Evolutionary conservation across 768 basidiomycete genomes (phyloP).

Genomic region (Albatrellus ellisii): DNA sequence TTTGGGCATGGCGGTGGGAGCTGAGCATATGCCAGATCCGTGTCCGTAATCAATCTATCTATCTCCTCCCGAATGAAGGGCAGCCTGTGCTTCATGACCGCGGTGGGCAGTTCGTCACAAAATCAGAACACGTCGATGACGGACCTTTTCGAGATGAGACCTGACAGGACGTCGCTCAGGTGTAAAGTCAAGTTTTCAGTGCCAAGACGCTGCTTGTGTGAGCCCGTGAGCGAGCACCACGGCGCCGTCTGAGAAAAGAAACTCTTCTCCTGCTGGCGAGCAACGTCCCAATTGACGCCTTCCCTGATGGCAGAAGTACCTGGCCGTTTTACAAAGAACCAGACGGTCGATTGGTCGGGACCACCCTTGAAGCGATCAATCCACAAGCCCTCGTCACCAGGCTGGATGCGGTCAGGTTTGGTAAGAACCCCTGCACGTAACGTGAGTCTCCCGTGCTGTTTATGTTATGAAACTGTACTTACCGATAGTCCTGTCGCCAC

Average conservation of each 20-base stretch:
- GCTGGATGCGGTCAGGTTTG: slow-evolving; percentile 55
- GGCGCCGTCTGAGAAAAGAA: slow-evolving; percentile 41
- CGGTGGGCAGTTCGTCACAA: not conserved
- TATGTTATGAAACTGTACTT: not conserved
- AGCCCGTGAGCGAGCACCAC: slow-evolving; percentile 41
- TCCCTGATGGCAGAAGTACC: slow-evolving; percentile 34
- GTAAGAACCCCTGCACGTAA: slow-evolving; percentile 48
- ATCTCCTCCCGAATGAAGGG: not conserved
- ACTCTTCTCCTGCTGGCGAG: slow-evolving; percentile 38
- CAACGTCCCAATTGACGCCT: slow-evolving; percentile 48
- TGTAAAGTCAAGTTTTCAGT: slow-evolving; percentile 43
- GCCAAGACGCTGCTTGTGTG: slow-evolving; percentile 38
- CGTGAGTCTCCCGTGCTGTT: too few relatives aligned
- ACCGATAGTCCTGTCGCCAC: slow-evolving; percentile 63
- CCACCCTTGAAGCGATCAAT: slow-evolving; percentile 42
- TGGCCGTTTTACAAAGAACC: slow-evolving; percentile 35
- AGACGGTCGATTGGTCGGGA: slow-evolving; percentile 37
- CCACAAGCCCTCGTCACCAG: slow-evolving; percentile 44
- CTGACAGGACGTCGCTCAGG: slow-evolving; percentile 47
- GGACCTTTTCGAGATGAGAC: slow-evolving; percentile 49
- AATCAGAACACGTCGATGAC: slow-evolving; percentile 6
- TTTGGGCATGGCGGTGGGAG: too few relatives aligned
- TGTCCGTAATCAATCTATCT: not conserved
- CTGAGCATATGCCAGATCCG: too few relatives aligned
- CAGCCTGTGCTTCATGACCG: not conserved